Conservation (phyloP, 208 protist species). For the Wallacemonas sp. region DNA sequence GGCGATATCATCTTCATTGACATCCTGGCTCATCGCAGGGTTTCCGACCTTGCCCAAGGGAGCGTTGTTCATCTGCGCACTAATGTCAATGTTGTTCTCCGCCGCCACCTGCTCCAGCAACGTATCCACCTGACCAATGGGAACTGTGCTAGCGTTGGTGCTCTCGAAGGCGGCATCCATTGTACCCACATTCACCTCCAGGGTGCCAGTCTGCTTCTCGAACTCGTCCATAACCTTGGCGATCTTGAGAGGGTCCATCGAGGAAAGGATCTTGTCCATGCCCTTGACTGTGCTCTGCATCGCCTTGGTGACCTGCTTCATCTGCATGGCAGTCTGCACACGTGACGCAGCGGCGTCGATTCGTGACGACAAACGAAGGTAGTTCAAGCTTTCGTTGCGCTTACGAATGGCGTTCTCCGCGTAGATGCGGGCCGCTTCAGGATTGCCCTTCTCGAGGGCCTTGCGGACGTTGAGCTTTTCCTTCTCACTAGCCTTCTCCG, state of each 20-base stretch:
- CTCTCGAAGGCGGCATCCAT: conserved; percentile 94
- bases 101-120: conserved; percentile 95
- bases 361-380: conserved; percentile 93
- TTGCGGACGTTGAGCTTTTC: conserved; percentile 93
- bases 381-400: conserved; percentile 96
- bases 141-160: conserved; percentile 86
- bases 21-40: conserved; percentile 26
- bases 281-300: conserved; percentile 94
- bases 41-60: conserved; percentile 31
- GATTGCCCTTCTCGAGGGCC: conserved; percentile 97
- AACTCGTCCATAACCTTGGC: conserved; percentile 97
- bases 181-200: conserved; percentile 93
- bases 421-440: conserved; percentile 98
- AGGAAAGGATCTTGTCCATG: conserved; percentile 94
- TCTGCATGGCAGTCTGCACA: conserved; percentile 94
- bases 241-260: conserved; percentile 93
- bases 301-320: conserved; percentile 88
- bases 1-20: conserved; percentile 65
- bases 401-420: conserved; percentile 98
- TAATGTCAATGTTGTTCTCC: conserved; percentile 94
- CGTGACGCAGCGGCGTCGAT: conserved; percentile 95
- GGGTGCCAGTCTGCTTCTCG: conserved; percentile 95
- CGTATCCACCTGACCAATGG: conserved; percentile 87
- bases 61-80: conserved; percentile 45
- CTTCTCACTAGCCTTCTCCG: conserved; percentile 93